Evolutionary conservation across 2,329 filamentous ascomycete genomes (phyloP).

Genomic region (Apiospora arundinis): DNA sequence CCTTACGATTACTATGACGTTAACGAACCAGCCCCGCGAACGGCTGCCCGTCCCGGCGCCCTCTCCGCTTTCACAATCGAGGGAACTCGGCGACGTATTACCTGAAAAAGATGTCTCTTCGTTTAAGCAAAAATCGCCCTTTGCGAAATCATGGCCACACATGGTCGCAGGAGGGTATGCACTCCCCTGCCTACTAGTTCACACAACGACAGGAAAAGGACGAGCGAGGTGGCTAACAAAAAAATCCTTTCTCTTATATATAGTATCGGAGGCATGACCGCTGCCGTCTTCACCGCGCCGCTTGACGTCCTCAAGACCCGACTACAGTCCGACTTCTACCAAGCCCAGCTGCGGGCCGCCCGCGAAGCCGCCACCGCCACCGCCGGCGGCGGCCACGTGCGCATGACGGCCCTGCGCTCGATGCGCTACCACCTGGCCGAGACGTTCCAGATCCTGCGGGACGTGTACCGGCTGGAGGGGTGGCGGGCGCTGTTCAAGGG

Average conservation of each 20-base stretch:
- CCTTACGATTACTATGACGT: conserved; percentile 30
- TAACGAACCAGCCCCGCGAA: conserved; percentile 30
- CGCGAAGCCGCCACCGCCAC: conserved; percentile 58
- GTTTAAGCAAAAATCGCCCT: conserved; percentile 53
- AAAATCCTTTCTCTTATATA: conserved; percentile 26
- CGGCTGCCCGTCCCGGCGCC: conserved; percentile 34
- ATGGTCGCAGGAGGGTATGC: conserved; percentile 87
- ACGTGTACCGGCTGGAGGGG: conserved; percentile 82
- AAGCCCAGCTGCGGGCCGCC: conserved; percentile 75
- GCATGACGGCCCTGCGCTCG: conserved; percentile 69
- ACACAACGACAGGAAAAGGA: neutral
- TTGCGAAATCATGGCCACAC: conserved; percentile 87
- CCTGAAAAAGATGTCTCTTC: conserved; percentile 48
- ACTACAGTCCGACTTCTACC: conserved; percentile 93
- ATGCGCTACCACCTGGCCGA: conserved; percentile 79
- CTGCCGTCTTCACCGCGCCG: conserved; percentile 89
- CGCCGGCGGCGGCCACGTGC: conserved; percentile 46
- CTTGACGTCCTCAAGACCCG: conserved; percentile 94
- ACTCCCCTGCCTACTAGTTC: neutral
- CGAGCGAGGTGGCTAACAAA: neutral
- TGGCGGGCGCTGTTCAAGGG: conserved; percentile 92
- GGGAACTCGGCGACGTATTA: conserved; percentile 64
- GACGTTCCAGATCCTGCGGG: conserved; percentile 83
- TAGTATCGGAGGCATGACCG: conserved; percentile 88
- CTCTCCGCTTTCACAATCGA: conserved; percentile 58